Percentiles rank a stretch among this genome's conserved stretches.
Conservation (phyloP, 2,329 filamentous ascomycete genomes). For the Fusarium brachygibbosum region DNA sequence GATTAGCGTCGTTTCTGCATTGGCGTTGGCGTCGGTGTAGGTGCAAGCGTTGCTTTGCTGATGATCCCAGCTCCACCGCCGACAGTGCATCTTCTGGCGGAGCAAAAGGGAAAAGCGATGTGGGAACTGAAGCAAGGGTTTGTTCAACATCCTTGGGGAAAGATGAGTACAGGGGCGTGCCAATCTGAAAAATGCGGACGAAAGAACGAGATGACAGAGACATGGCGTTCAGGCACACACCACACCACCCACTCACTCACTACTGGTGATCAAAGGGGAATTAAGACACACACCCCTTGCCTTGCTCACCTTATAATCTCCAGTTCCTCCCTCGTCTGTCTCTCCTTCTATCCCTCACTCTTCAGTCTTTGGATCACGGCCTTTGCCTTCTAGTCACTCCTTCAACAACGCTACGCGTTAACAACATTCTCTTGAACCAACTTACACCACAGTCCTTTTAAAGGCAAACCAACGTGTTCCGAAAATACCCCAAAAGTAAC, state of each 20-base stretch:
- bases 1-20: conserved; percentile 35
- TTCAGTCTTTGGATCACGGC: conserved; percentile 41
- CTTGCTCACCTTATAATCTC: conserved; percentile 49
- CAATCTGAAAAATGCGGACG: conserved; percentile 23
- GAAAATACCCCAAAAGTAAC: conserved; percentile 41
- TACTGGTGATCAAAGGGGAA: conserved; percentile 19
- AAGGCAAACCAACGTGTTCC: conserved; percentile 47
- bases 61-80: conserved; percentile 34
- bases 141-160: conserved; percentile 18
- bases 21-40: conserved; percentile 39
- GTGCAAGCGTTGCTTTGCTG: conserved; percentile 28
- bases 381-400: conserved; percentile 48
- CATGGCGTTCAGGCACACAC: conserved; percentile 37
- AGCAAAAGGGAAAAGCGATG: conserved; percentile 16
- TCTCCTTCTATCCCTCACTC: conserved; percentile 25
- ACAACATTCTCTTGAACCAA: conserved; percentile 46
- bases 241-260: conserved; percentile 32
- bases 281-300: conserved; percentile 47
- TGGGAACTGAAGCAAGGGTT: conserved; percentile 33
- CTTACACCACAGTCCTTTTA: conserved; percentile 43
- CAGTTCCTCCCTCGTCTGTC: conserved; percentile 43
- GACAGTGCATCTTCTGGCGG: conserved; percentile 22
- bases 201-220: conserved; percentile 29
- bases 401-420: conserved; percentile 46
- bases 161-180: conserved; percentile 26